Evolutionary conservation across 352 stramenopile species (phyloP).

Genomic region (Phytophthora europaea): DNA sequence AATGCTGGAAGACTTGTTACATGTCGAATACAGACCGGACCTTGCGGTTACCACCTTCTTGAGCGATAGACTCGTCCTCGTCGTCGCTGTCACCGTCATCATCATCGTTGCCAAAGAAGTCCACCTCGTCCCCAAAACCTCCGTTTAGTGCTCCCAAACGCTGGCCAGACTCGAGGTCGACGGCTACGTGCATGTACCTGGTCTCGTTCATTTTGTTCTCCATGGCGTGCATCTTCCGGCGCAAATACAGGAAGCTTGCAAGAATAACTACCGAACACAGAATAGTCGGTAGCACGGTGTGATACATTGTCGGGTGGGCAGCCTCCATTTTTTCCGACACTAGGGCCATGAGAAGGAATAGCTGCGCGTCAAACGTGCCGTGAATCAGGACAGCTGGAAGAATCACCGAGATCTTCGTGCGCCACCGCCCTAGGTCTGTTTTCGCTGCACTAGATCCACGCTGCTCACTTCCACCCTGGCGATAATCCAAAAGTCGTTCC

Average conservation of each 20-base stretch:
- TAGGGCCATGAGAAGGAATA: slow-evolving; percentile 60
- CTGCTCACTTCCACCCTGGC: slow-evolving; percentile 15
- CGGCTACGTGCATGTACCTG: slow-evolving; percentile 57
- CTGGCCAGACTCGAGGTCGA: slow-evolving; percentile 53
- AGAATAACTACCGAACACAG: slow-evolving; percentile 39
- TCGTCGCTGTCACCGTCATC: slow-evolving; percentile 39
- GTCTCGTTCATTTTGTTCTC: slow-evolving; percentile 59
- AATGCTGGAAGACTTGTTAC: slow-evolving; percentile 17
- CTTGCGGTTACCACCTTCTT: slow-evolving; percentile 38
- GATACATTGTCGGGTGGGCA: slow-evolving; percentile 46
- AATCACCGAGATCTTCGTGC: slow-evolving; percentile 50
- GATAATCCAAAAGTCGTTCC: slow-evolving; percentile 38
- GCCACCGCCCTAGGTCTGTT: slow-evolving; percentile 41
- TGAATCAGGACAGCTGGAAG: slow-evolving; percentile 63
- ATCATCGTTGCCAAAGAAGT: slow-evolving; percentile 49
- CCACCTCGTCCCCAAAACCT: slow-evolving; percentile 37
- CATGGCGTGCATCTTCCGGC: slow-evolving; percentile 45
- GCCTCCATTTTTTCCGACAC: slow-evolving; percentile 46
- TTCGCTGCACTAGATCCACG: slow-evolving; percentile 25
- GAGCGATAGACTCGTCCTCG: slow-evolving; percentile 20
- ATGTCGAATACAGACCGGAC: slow-evolving; percentile 50
- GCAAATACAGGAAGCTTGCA: slow-evolving; percentile 44
- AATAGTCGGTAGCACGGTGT: slow-evolving; percentile 45
- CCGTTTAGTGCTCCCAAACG: slow-evolving; percentile 37
- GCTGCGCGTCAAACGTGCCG: slow-evolving; percentile 68